Evolutionary conservation across 1,284 basidiomycete species (phyloP), one percentile per base, ranked within the genome.

Genomic region (Peniophora sp.): DNA sequence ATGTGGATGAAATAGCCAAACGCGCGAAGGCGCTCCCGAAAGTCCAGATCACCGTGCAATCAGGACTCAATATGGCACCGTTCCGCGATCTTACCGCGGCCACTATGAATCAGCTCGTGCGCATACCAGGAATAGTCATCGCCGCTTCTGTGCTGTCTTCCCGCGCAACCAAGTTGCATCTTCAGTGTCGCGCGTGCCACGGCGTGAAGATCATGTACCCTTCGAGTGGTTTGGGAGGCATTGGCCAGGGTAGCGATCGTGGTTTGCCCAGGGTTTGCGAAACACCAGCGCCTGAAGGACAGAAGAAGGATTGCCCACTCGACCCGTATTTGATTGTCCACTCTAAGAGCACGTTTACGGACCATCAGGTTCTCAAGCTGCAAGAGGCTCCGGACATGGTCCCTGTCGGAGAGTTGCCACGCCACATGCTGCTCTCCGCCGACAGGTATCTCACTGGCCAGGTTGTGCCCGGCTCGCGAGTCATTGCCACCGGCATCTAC

Each of bases 341-440:
- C 68, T 90, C 94, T 50, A 92, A 93, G 67, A 99, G 93, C 49
- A 74, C 79, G 3, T 99, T 99, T 65, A 88, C 96, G 24, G 97
- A 99, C 65, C 92, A 95, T 60, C 97, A 99, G 69, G 91, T 85
- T 6, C 78, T 99, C 60, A 99, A 99, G 68, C 78, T 99, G 14
- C 97, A 99, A 68, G 97, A 99, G 70, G 95, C 96, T 6, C 97
- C 97, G 0, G 97, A 99, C 66, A 97, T 98, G 93, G 97, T 99
- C 0, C 97, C 97, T 2, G 94, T 99, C 20, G 97, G 97, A 74
- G 97, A 99, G 64, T 75, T 99, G 45, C 97, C 97, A 3, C 74
- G 95, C 41, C 97, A 99, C 67, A 94, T 99, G 78, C 79, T 97
- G 50, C 75, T 99, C 23, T 95, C 91, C 35, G 85, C 85, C 11